Conservation (phyloP, 2,329 filamentous ascomycete species). For the Xylariales sp. region DNA sequence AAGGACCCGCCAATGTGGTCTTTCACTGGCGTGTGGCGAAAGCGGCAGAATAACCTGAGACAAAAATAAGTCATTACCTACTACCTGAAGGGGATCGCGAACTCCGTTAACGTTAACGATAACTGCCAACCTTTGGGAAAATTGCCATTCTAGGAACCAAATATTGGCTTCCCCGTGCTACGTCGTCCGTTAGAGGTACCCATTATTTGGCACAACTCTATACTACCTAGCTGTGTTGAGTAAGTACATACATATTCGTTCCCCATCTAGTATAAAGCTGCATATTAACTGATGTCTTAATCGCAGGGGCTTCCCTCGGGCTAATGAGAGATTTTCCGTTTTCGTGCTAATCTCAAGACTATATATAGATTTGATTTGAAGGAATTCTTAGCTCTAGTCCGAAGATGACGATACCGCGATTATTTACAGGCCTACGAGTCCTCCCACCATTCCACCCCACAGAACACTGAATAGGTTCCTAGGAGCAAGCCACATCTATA, state of each 20-base stretch:
- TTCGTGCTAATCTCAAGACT: constrained; percentile 12
- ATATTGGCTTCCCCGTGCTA: constrained; percentile 1
- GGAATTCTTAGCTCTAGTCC: constrained; percentile 19
- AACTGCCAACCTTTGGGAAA: background rate
- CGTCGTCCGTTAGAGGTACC: background rate
- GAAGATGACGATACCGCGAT: constrained; percentile 23
- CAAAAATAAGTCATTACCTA: constrained; percentile 35
- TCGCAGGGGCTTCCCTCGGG: constrained; percentile 4
- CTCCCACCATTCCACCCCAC: constrained; percentile 12
- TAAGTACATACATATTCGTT: constrained; percentile 13
- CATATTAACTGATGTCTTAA: background rate
- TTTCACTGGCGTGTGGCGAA: constrained; percentile 23
- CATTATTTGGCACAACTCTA: background rate
- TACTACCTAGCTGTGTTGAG: background rate
- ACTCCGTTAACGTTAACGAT: constrained; percentile 26
- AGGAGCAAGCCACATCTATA: constrained; percentile 3
- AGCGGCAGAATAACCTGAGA: constrained; percentile 27
- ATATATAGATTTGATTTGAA: constrained; percentile 38
- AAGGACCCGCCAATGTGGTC: constrained; percentile 23
- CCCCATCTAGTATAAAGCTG: background rate
- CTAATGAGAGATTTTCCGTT: constrained; percentile 26
- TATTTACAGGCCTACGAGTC: constrained; percentile 3
- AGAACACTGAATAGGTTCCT: background rate
- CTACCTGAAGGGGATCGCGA: constrained; percentile 26
- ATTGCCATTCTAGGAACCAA: constrained; percentile 8